phyloP scores from a whole-genome alignment of 257 asterid species.

The Coffea eugenioides region DNA sequence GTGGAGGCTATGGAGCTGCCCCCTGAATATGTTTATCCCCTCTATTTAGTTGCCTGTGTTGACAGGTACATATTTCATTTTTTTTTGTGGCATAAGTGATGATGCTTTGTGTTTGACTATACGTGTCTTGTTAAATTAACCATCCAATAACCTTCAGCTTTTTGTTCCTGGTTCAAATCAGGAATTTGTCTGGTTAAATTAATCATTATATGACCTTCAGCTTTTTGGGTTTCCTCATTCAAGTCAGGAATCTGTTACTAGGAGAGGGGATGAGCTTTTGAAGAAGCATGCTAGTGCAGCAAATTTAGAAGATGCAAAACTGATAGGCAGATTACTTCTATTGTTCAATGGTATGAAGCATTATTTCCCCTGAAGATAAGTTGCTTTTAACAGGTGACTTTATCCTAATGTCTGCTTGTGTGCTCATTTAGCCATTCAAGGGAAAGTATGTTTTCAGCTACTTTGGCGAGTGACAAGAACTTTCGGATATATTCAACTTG shows the following conservation, averaged over 20 bases:
- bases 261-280: slow-evolving; percentile 83
- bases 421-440: not conserved
- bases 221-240: slow-evolving; percentile 26
- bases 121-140: not conserved
- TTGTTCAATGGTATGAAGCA: slow-evolving; percentile 70
- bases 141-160: slow-evolving; percentile 11
- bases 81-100: not conserved
- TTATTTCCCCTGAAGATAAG: not conserved
- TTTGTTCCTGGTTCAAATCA: slow-evolving; percentile 51
- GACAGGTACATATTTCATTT: slow-evolving; percentile 59
- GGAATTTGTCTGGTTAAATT: slow-evolving; percentile 36
- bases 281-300: slow-evolving; percentile 82
- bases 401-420: not conserved
- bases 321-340: slow-evolving; percentile 64
- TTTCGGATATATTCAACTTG: not conserved
- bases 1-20: slow-evolving; percentile 75
- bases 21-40: slow-evolving; percentile 76
- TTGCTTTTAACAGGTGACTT: not conserved
- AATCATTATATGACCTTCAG: slow-evolving; percentile 7
- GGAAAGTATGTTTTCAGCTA: not conserved
- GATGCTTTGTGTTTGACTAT: not conserved
- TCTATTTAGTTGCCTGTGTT: slow-evolving; percentile 71
- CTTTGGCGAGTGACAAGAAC: not conserved
- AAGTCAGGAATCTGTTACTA: slow-evolving; percentile 81
- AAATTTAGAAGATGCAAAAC: slow-evolving; percentile 72